Evolutionary conservation across 208 protist species (phyloP), one percentile per base, ranked within the genome.

Genomic region (Acanthamoeba royreba): DNA sequence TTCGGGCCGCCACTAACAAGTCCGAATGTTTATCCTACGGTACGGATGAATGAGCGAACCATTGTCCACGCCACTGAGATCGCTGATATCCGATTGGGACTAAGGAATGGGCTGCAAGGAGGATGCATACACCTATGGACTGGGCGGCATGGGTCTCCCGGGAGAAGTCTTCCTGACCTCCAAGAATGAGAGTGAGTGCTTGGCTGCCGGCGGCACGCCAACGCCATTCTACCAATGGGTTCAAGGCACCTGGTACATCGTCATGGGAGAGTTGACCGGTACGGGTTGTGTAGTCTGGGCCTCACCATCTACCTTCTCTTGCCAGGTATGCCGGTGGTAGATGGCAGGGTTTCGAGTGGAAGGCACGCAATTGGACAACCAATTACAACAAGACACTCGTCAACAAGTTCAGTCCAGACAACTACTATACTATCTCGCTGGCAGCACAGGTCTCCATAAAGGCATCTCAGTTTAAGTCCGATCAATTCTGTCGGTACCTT

Each of bases 331-430:
- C 19, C 2, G 43, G 74, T 28, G 74, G 74, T 8, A 25, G 74
- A 22, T 85, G 74, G 74, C 74, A 85, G 40, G 74, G 74, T 0
- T 85, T 85, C 43, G 74, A 85, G 43, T 85, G 74, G 74, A 85
- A 85, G 74, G 43, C 46, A 28, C 74, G 74, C 40, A 85, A 85
- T 13, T 85, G 74, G 74, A 85, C 74, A 1, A 85, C 74, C 2
- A 17, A 85, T 17, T 85, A 85, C 74, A 22, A 85, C 43, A 85
- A 85, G 74, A 40, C 28, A 31, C 74, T 85, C 11, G 74, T 85
- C 9, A 35, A 53, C 15, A 45, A 53, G 28, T 85, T 85, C 74
- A 85, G 43, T 45, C 19, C 53, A 40, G 25, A 28, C 74, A 28
- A 40, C 74, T 85, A 85, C 74, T 2, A 43, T 28, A 22, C 40